Evolutionary conservation across 2,329 filamentous ascomycete genomes (phyloP).

Genomic region (Diaporthe nobilis): DNA sequence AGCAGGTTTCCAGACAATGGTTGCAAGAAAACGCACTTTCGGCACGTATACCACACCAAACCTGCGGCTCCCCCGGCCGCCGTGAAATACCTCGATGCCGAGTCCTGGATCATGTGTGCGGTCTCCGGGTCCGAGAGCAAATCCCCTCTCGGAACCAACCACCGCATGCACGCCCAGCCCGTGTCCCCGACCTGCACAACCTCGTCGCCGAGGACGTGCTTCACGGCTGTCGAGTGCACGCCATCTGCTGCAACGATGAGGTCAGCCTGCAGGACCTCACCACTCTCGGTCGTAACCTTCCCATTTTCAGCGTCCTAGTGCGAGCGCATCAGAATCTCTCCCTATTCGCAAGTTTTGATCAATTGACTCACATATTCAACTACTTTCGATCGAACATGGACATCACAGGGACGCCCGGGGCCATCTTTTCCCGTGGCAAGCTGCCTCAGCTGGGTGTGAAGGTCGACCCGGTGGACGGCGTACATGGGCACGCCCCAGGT

Average conservation of each 20-base stretch:
- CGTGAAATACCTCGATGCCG: constrained; percentile 21
- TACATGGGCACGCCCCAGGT: constrained; percentile 20
- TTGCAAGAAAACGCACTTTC: background rate
- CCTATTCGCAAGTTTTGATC: rapidly evolving
- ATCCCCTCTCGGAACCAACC: constrained; percentile 18
- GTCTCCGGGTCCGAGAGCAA: constrained; percentile 12
- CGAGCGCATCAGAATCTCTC: background rate
- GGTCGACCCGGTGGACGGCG: constrained; percentile 29
- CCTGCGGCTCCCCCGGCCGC: constrained; percentile 22
- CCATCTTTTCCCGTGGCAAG: constrained; percentile 3
- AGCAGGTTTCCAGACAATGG: background rate
- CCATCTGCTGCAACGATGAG: constrained; percentile 21
- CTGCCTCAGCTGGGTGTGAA: constrained; percentile 29
- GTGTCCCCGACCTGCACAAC: constrained; percentile 21
- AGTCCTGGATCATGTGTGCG: constrained; percentile 19
- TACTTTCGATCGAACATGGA: constrained; percentile 10
- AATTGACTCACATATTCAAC: constrained; percentile 2
- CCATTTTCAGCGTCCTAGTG: constrained; percentile 19
- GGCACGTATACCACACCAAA: constrained; percentile 29
- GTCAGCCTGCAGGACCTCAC: constrained; percentile 14
- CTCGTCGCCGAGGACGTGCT: constrained; percentile 22
- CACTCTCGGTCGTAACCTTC: constrained; percentile 11
- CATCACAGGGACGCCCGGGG: background rate
- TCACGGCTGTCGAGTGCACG: constrained; percentile 18
- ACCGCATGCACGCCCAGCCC: constrained; percentile 32